These are phyloP conservation scores for Fraxinus sp. DNA, from an alignment of 305 asterid genomes.

Conservation along the genomic window DNA sequence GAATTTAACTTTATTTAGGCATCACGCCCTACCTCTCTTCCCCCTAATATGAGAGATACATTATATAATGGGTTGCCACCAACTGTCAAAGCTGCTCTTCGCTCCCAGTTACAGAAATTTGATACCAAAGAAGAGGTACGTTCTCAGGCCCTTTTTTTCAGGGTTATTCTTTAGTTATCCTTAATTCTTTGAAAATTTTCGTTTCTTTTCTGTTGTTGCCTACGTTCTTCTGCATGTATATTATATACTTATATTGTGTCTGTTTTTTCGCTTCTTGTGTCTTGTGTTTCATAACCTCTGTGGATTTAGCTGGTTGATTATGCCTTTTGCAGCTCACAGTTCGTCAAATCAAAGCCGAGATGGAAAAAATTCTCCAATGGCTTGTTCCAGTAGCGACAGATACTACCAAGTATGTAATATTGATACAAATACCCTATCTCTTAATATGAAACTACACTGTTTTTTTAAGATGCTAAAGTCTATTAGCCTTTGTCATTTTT, in stretches of 20 bases:
- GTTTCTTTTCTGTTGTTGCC: neutral
- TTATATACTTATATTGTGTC: neutral
- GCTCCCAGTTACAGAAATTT: slow-evolving; percentile 57
- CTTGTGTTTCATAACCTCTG: neutral
- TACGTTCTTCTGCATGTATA: neutral
- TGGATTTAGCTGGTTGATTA: slow-evolving; percentile 20
- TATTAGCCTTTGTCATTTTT: neutral
- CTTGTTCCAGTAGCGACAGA: slow-evolving; percentile 95
- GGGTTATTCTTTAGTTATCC: neutral
- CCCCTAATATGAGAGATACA: slow-evolving; percentile 89
- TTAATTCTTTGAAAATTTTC: neutral
- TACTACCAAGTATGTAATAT: slow-evolving; percentile 67
- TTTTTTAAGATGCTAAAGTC: neutral
- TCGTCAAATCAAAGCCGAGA: slow-evolving; percentile 86
- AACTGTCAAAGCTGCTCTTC: slow-evolving; percentile 64
- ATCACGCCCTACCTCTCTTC: slow-evolving; percentile 91
- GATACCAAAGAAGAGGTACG: slow-evolving; percentile 67
- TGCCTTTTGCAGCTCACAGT: slow-evolving; percentile 61
- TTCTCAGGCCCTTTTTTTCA: slow-evolving; percentile 3
- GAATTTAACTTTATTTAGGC: slow-evolving; percentile 52
- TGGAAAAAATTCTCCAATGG: slow-evolving; percentile 95
- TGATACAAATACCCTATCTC: neutral
- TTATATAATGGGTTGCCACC: slow-evolving; percentile 89
- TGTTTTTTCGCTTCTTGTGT: neutral
- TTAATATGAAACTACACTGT: neutral